Percentiles rank a stretch among this genome's conserved stretches.
These are phyloP conservation scores for Candida ficus DNA, from an alignment of 805 yeast species.

Conservation along the genomic window DNA sequence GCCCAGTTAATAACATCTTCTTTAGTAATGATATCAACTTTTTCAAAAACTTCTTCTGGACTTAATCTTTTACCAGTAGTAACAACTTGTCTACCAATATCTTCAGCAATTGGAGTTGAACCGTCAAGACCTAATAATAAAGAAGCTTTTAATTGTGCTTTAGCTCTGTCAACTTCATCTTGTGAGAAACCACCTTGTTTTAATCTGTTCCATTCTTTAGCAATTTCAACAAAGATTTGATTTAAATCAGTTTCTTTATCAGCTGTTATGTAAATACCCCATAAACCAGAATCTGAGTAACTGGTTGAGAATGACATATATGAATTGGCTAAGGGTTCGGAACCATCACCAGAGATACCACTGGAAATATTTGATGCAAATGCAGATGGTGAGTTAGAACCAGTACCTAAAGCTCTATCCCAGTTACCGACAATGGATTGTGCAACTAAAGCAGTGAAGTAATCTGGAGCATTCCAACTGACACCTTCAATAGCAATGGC, in stretches of 20 bases:
- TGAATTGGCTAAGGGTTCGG: conserved; percentile 77
- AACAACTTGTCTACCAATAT: conserved; percentile 93
- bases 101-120: conserved; percentile 94
- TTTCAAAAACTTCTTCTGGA: conserved; percentile 43
- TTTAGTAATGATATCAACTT: conserved; percentile 72
- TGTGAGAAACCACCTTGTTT: conserved; percentile 71
- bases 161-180: conserved; percentile 89
- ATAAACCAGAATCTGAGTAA: conserved; percentile 93
- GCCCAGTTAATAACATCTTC: conserved; percentile 88
- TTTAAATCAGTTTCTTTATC: conserved; percentile 57
- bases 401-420: conserved; percentile 89
- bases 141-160: conserved; percentile 92
- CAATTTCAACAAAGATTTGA: conserved; percentile 65
- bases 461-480: conserved; percentile 94
- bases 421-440: conserved; percentile 97
- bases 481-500: conserved; percentile 98
- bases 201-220: conserved; percentile 86
- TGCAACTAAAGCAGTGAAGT: conserved; percentile 90
- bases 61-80: conserved; percentile 71
- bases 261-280: conserved; percentile 95
- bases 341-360: conserved; percentile 49
- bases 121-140: conserved; percentile 86
- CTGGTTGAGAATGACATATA: conserved; percentile 96
- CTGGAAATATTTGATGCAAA: conserved; percentile 61
- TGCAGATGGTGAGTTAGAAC: conserved; percentile 80